phyloP scores from a whole-genome alignment of 2,329 filamentous ascomycete genomes.

The Phaeoacremonium minimum region DNA sequence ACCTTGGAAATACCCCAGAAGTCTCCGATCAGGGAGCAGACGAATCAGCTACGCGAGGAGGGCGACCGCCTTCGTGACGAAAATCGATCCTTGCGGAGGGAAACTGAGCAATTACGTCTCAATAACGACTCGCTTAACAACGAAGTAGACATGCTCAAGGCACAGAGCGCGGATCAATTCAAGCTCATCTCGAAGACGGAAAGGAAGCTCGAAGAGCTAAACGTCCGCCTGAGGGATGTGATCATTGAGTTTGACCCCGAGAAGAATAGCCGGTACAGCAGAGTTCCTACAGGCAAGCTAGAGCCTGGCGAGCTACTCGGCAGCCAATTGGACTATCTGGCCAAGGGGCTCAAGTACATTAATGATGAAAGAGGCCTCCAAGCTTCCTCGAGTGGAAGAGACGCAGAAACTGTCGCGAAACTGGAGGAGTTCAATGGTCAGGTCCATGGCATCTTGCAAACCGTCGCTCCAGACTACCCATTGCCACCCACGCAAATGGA shows the following conservation, averaged over 20 bases:
- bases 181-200: slow-evolving; percentile 59
- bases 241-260: slow-evolving; percentile 44
- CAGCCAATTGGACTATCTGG: slow-evolving; percentile 66
- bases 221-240: slow-evolving; percentile 26
- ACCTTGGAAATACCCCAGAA: slow-evolving; percentile 55
- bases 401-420: slow-evolving; percentile 30
- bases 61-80: slow-evolving; percentile 25
- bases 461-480: slow-evolving; percentile 42
- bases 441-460: slow-evolving; percentile 53
- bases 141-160: slow-evolving; percentile 30
- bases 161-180: slow-evolving; percentile 30
- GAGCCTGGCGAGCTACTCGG: slow-evolving; percentile 43
- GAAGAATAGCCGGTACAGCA: slow-evolving; percentile 39
- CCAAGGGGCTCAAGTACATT: slow-evolving; percentile 59
- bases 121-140: slow-evolving; percentile 25
- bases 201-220: slow-evolving; percentile 63
- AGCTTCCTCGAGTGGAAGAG: slow-evolving; percentile 9
- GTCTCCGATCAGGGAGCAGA: slow-evolving; percentile 51
- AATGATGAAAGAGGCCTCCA: slow-evolving; percentile 49
- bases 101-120: slow-evolving; percentile 22
- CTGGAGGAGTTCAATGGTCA: slow-evolving; percentile 61
- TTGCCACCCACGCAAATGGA: slow-evolving; percentile 55
- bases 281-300: slow-evolving; percentile 32
- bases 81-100: slow-evolving; percentile 18
- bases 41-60: slow-evolving; percentile 44